Percentiles rank a stretch among this genome's conserved stretches.
Conservation (phyloP, 257 asterid genomes). For the Solanum bulbocastanum region DNA sequence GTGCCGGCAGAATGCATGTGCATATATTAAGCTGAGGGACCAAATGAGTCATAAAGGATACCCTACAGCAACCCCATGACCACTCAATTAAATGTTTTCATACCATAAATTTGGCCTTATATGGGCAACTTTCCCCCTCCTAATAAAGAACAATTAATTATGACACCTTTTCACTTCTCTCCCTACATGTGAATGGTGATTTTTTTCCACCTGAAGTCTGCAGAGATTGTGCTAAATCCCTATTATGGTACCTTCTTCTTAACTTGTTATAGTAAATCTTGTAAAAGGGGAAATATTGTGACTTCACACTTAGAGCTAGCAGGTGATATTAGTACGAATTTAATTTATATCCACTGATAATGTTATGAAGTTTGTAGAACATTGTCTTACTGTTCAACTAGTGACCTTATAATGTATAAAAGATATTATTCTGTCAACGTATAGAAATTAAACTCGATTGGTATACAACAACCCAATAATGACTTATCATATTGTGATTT, state of each 20-base stretch:
- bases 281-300: background rate
- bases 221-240: background rate
- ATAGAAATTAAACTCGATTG: background rate
- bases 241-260: background rate
- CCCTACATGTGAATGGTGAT: background rate
- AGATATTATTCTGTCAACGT: background rate
- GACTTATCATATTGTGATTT: background rate
- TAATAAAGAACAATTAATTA: background rate
- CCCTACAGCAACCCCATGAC: background rate
- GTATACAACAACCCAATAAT: background rate
- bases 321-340: background rate
- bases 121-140: background rate
- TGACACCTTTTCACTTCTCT: background rate
- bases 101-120: background rate
- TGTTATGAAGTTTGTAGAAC: background rate
- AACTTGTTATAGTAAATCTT: background rate
- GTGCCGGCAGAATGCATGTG: background rate
- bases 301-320: background rate
- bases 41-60: background rate
- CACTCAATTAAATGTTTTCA: background rate
- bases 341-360: background rate
- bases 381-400: background rate
- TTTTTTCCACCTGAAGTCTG: background rate
- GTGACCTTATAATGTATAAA: background rate
- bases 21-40: background rate